A percentile compares a stretch with the other conserved stretches of the same genome.
These are phyloP conservation scores for Fusarium xylarioides DNA, from an alignment of 2,329 filamentous ascomycete species.

Conservation along the genomic window DNA sequence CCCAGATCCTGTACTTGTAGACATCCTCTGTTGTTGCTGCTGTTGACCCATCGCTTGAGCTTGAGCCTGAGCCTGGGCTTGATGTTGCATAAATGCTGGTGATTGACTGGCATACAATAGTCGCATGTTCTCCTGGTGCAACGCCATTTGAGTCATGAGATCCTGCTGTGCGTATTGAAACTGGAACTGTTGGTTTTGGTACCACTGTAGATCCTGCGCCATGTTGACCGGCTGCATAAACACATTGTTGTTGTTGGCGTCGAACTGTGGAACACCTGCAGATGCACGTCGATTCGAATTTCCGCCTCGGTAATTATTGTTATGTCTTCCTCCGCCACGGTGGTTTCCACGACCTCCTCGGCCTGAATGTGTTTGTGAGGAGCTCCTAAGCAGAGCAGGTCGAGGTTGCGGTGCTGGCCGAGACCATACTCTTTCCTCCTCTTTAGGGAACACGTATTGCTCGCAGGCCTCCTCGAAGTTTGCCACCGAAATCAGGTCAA, in stretches of 20 bases:
- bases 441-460: conserved; percentile 86
- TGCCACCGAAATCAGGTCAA: conserved; percentile 79
- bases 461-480: conserved; percentile 87
- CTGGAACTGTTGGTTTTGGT: conserved; percentile 54
- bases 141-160: conserved; percentile 54
- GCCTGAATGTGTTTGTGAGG: conserved; percentile 65
- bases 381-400: conserved; percentile 67
- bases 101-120: conserved; percentile 49
- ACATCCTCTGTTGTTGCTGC: conserved; percentile 46
- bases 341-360: conserved; percentile 60
- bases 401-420: conserved; percentile 64
- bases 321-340: conserved; percentile 59
- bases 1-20: conserved; percentile 28
- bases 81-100: conserved; percentile 48
- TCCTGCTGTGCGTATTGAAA: conserved; percentile 54
- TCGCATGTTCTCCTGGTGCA: conserved; percentile 50
- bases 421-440: conserved; percentile 73
- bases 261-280: conserved; percentile 61
- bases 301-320: conserved; percentile 54
- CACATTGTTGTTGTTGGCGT: conserved; percentile 51
- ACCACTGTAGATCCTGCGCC: conserved; percentile 61
- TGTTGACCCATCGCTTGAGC: conserved; percentile 48
- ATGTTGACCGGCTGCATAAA: conserved; percentile 57
- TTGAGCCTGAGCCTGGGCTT: conserved; percentile 27
- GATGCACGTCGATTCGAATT: conserved; percentile 62